phyloP scores from a whole-genome alignment of 2,329 filamentous ascomycete genomes.

The Septoria linicola region DNA sequence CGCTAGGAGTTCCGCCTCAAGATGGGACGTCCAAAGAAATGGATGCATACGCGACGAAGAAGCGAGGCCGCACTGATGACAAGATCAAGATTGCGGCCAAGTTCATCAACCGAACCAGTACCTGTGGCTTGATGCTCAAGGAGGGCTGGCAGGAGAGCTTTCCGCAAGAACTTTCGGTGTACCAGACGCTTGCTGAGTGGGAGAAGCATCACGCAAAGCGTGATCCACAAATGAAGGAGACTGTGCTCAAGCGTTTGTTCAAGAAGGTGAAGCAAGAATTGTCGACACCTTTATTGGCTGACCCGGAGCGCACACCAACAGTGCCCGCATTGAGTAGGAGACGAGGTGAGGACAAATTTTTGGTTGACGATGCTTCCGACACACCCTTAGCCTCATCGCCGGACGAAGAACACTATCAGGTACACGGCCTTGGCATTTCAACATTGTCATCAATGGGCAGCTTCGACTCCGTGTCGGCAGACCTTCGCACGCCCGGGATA shows the following conservation, averaged over 20 bases:
- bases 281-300: background rate
- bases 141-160: conserved; percentile 5
- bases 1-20: background rate
- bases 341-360: background rate
- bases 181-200: conserved; percentile 5
- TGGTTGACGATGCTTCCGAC: conserved; percentile 1
- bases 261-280: conserved; percentile 6
- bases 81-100: conserved; percentile 3
- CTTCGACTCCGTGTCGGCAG: conserved; percentile 1
- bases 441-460: background rate
- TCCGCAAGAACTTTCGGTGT: conserved; percentile 7
- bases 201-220: conserved; percentile 4
- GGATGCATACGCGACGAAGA: background rate
- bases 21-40: conserved; percentile 7
- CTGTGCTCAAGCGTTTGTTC: conserved; percentile 9
- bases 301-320: conserved; percentile 1
- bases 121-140: conserved; percentile 10
- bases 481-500: background rate
- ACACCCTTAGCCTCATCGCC: conserved; percentile 6
- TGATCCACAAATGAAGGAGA: conserved; percentile 13
- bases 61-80: conserved; percentile 1
- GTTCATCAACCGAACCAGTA: conserved; percentile 13
- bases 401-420: conserved; percentile 12
- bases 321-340: background rate
- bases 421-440: conserved; percentile 6